Evolutionary conservation across 768 basidiomycete species (phyloP), one percentile per base, ranked within the genome.

Genomic region (Calvatia gigantea): DNA sequence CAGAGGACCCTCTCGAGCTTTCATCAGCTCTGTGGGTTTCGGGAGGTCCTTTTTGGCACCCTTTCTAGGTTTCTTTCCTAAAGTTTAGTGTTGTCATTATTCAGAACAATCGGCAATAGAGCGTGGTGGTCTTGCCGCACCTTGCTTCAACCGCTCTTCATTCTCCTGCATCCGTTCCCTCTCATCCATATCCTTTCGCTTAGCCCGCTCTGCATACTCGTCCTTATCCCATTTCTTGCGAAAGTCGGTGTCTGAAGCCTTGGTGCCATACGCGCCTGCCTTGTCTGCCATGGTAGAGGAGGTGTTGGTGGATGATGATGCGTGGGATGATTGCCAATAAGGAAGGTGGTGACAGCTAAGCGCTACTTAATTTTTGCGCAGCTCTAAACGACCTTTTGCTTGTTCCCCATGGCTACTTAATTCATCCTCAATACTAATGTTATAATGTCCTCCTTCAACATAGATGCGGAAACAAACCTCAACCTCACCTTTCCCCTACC

Each of bases 201-300:
- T 85, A 8, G 94, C 95, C 55, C 81, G 81, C 67, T 93, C 90
- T 12, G 87, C 82, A 72, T 87, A 92, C 67, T 91, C 91, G 67
- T 94, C 87, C 73, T 94, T 93, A 76, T 97, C 90, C 94, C 95
- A 98, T 78, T 87, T 92, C 72, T 87, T 88, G 45, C 94, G 73
- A 62, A 90, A 89, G 69, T 89, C 87, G 8, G 87, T 89, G 69
- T 90, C 89, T 15, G 74, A 66, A 29, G 80, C 77, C 53, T 77
- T 76, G 58, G 70, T 70, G 7, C 63, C 70, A 61, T 76, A 75
- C 23, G 75, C 74, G 53, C 76, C 73, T 9, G 56, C 62, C 58
- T 74, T 74, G 62, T 74, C 70, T 45, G 71, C 65, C 75, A 76
- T 75, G 58, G 51, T n/a, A n/a, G n/a, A n/a, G n/a, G 45, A 29